Evolutionary conservation across 2,329 filamentous ascomycete species (phyloP), one percentile per base, ranked within the genome.

Genomic region (Hypoxylon sp.): DNA sequence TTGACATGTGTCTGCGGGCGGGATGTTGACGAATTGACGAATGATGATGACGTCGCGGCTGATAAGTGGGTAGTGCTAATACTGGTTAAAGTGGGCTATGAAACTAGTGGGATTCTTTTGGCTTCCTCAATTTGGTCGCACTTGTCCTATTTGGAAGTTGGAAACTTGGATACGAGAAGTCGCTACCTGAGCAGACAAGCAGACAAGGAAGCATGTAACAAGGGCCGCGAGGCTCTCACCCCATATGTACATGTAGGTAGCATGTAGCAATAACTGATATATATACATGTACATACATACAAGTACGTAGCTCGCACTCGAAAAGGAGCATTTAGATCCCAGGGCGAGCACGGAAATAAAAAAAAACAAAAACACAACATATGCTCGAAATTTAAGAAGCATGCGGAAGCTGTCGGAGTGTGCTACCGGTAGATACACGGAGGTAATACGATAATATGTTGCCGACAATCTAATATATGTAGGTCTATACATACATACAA

Each of bases 41-140:
- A 71, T 68, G 65, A 69, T 63, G 70, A 72, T 72, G 70, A 72
- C 70, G 70, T 72, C 65, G 65, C 61, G 57, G 57, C 61, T 70
- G 61, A 68, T 65, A 69, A 71, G 66, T 68, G 61, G 64, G 53
- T 50, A 61, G 56, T 55, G 40, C 40, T 59, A 51, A 64, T 55
- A 46, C 22, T 58, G 48, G 31, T 54, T 54, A 64, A 61, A 64
- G 64, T 70, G 67, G 67, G 48, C 40, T 65, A 49, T 61, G 50
- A 68, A 59, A 63, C 65, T 62, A 62, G 55, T 64, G 57, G 54
- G 66, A 61, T 63, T 68, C 53, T 64, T 66, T 59, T 40, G 33
- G 58, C 56, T 61, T 53, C 57, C 59, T 68, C 44, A 68, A 70
- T 65, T 68, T 63, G 58, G 51, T 35, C 53, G 30, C 57, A 54